A percentile compares a stretch with the other conserved stretches of the same genome.
Evolutionary conservation across 164 flowering plant species (phyloP).

Genomic region (Chloranthus sessilifolius): DNA sequence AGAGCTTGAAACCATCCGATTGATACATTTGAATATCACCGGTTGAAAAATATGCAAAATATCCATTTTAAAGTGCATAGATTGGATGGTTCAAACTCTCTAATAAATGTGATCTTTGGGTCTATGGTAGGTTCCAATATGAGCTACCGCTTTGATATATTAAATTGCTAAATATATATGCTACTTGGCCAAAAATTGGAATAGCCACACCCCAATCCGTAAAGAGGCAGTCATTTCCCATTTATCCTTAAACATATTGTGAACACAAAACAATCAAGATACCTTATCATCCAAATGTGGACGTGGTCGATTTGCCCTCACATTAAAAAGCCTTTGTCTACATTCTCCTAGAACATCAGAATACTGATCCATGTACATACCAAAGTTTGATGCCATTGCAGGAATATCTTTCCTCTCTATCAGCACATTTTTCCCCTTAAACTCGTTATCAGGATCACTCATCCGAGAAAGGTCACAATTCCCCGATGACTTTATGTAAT

Average conservation of each 20-base stretch:
- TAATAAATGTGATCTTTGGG: too few relatives aligned
- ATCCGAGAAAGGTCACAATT: slow-evolving; percentile 85
- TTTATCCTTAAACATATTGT: not conserved
- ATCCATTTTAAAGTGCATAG: too few relatives aligned
- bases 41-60: too few relatives aligned
- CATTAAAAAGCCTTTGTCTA: slow-evolving; percentile 55
- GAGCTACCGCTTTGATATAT: too few relatives aligned
- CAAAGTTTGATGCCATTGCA: slow-evolving; percentile 56
- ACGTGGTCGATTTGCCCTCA: slow-evolving; percentile 59
- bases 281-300: slow-evolving; percentile 99
- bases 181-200: slow-evolving; percentile 3
- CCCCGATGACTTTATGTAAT: slow-evolving; percentile 70
- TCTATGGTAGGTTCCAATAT: too few relatives aligned
- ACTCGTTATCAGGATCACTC: slow-evolving; percentile 93
- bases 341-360: slow-evolving; percentile 56
- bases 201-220: slow-evolving; percentile 6
- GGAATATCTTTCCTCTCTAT: slow-evolving; percentile 57
- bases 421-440: slow-evolving; percentile 73
- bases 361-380: slow-evolving; percentile 49
- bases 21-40: too few relatives aligned
- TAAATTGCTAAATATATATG: too few relatives aligned
- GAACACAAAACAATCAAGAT: slow-evolving; percentile 1
- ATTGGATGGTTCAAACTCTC: too few relatives aligned
- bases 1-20: too few relatives aligned
- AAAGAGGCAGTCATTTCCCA: not conserved